Evolutionary conservation across 2,329 filamentous ascomycete genomes (phyloP).

Genomic region (Botrytis cinerea): DNA sequence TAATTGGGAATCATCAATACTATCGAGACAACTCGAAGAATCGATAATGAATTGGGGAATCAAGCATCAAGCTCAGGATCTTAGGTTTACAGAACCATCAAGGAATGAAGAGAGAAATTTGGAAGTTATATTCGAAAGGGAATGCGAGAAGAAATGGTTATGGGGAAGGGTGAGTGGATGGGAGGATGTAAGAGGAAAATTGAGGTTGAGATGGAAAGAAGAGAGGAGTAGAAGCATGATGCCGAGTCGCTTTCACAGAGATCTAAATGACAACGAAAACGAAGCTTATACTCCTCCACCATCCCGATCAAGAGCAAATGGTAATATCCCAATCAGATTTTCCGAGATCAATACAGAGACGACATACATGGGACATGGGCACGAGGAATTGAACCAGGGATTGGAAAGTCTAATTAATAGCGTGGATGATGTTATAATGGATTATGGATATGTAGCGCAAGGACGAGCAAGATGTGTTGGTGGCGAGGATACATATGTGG

Average conservation of each 20-base stretch:
- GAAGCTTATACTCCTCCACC: no score
- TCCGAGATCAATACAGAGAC: background rate
- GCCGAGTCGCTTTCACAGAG: no score
- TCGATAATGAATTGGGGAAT: background rate
- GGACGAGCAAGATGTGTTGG: background rate
- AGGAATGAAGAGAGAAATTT: background rate
- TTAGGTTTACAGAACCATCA: background rate
- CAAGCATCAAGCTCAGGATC: no score
- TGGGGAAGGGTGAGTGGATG: slow-evolving; percentile 15
- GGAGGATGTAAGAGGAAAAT: slow-evolving; percentile 4
- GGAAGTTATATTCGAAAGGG: background rate
- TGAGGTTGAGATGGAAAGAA: background rate
- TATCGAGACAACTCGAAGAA: background rate
- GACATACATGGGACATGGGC: background rate
- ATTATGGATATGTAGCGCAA: background rate
- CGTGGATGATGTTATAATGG: slow-evolving; percentile 12
- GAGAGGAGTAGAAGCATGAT: no score
- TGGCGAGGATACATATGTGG: background rate
- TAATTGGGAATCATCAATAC: background rate
- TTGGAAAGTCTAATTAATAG: background rate
- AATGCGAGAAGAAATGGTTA: slow-evolving; percentile 17
- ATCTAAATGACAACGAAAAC: background rate
- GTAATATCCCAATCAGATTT: background rate
- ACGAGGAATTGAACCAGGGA: background rate
- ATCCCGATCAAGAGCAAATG: background rate